These are phyloP conservation scores for Xerocomellus amylosporus DNA, from an alignment of 768 basidiomycete genomes.

Conservation along the genomic window DNA sequence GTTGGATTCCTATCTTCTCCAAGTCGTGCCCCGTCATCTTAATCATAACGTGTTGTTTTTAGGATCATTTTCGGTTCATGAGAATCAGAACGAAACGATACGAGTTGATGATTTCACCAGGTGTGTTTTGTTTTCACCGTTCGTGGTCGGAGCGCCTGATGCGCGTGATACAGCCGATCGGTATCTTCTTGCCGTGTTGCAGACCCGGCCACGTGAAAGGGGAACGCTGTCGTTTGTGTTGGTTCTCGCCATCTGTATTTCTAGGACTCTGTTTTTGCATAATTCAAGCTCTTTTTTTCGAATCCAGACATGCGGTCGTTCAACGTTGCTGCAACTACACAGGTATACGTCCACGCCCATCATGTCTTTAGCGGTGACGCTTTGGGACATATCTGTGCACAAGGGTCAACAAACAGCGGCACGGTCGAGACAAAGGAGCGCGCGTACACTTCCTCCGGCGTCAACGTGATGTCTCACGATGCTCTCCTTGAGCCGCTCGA, in stretches of 20 bases:
- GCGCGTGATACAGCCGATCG: slow-evolving; percentile 55
- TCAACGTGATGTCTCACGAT: slow-evolving; percentile 28
- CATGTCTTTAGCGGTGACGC: slow-evolving; percentile 9
- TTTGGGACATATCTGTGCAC: slow-evolving; percentile 19
- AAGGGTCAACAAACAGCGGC: not conserved
- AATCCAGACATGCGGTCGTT: too few species aligned
- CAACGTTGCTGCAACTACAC: not conserved
- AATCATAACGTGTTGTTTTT: not conserved
- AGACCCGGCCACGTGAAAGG: slow-evolving; percentile 58
- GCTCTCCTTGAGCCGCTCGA: slow-evolving; percentile 30
- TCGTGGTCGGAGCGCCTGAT: not conserved
- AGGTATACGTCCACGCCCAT: not conserved
- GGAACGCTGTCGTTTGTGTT: not conserved
- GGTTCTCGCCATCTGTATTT: too few species aligned
- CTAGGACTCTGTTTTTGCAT: too few species aligned
- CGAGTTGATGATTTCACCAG: slow-evolving; percentile 93
- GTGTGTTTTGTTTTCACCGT: slow-evolving; percentile 41
- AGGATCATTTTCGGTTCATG: slow-evolving; percentile 89
- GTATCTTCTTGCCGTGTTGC: slow-evolving; percentile 80
- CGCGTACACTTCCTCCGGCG: slow-evolving; percentile 31
- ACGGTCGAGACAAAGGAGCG: not conserved
- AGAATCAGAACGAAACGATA: slow-evolving; percentile 88
- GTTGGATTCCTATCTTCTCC: slow-evolving; percentile 19
- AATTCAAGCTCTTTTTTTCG: too few species aligned
- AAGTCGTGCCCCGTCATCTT: too few species aligned